These are phyloP conservation scores for Mitragyna speciosa DNA, from an alignment of 257 asterid genomes.

Conservation along the genomic window DNA sequence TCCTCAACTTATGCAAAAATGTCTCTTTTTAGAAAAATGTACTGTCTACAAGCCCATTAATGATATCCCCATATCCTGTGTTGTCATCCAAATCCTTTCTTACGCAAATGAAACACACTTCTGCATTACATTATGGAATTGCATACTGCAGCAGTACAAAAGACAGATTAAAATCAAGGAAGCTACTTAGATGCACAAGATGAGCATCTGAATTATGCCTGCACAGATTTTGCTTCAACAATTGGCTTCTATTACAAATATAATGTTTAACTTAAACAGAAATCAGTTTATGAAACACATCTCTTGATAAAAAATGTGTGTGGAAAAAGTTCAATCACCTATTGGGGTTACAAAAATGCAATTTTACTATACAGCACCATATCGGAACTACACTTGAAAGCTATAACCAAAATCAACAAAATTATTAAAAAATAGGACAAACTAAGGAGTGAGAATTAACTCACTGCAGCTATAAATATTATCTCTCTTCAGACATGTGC, in stretches of 20 bases:
- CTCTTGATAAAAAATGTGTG: background rate
- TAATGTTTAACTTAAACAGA: background rate
- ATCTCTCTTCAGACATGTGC: background rate
- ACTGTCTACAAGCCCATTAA: background rate
- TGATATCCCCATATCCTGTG: background rate
- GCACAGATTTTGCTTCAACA: background rate
- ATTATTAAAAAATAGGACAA: background rate
- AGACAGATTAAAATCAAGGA: background rate
- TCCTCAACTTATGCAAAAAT: background rate
- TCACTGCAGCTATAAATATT: background rate
- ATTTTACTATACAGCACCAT: background rate
- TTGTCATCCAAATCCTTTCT: background rate
- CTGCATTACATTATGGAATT: background rate
- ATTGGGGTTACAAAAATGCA: background rate
- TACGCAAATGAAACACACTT: background rate
- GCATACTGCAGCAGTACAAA: background rate
- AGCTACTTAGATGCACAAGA: background rate
- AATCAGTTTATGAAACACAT: background rate
- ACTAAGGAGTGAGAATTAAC: background rate
- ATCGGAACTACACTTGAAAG: background rate
- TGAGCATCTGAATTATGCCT: background rate
- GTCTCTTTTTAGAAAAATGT: background rate
- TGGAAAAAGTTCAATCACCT: background rate
- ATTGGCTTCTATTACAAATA: background rate
- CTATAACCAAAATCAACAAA: background rate